phyloP scores from a whole-genome alignment of 768 basidiomycete genomes.

The Serendipita sp. region DNA sequence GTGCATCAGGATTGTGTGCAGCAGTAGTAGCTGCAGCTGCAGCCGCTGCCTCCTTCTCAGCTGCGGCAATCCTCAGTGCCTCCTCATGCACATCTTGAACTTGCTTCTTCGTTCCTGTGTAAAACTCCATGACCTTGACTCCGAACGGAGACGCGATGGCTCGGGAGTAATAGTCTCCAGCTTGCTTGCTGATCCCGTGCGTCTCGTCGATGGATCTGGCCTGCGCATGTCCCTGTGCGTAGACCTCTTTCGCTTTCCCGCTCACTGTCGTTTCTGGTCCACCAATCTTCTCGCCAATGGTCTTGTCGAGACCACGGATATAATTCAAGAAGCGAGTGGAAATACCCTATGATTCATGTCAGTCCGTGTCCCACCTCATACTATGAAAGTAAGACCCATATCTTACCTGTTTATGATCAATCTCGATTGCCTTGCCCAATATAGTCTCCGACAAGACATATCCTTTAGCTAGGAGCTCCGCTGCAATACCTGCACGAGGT shows the following conservation, averaged over 20 bases:
- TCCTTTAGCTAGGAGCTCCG: constrained; percentile 86
- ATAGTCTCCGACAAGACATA: constrained; percentile 68
- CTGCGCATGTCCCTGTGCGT: constrained; percentile 49
- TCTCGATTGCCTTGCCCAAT: constrained; percentile 62
- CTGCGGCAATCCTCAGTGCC: constrained; percentile 60
- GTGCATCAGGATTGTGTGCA: not conserved
- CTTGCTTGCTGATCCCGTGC: constrained; percentile 55
- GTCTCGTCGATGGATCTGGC: constrained; percentile 67
- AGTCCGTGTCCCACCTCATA: not conserved
- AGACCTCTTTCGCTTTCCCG: constrained; percentile 47
- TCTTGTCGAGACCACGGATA: constrained; percentile 53
- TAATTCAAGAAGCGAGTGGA: constrained; percentile 71
- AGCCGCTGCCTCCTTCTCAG: constrained; percentile 28
- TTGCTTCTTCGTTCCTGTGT: constrained; percentile 79
- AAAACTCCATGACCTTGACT: constrained; percentile 59
- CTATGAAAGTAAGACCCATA: not conserved
- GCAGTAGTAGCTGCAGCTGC: not conserved
- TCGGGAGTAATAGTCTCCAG: constrained; percentile 60
- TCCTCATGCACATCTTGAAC: constrained; percentile 87
- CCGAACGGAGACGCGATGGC: constrained; percentile 66
- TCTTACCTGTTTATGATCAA: constrained; percentile 28
- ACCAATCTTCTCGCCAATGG: constrained; percentile 50
- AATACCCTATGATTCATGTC: constrained; percentile 47
- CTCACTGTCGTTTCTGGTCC: constrained; percentile 74
- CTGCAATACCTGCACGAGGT: constrained; percentile 77